These are phyloP conservation scores for Turritis glabra DNA, from an alignment of 345 rosid genomes.

Conservation along the genomic window DNA sequence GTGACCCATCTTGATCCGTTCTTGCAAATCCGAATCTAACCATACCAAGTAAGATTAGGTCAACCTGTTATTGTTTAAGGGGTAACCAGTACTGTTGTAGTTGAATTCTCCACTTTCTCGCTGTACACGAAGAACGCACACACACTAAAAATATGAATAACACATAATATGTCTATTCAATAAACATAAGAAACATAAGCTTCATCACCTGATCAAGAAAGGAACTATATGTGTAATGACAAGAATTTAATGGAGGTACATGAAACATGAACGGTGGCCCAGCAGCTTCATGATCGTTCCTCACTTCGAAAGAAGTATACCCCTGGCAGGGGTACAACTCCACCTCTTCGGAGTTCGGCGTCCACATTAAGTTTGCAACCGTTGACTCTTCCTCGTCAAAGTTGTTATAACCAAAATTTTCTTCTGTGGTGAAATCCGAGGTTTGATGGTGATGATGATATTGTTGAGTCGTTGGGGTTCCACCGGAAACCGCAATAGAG, in stretches of 20 bases:
- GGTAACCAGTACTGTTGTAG: neutral
- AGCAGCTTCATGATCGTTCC: neutral
- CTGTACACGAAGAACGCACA: neutral
- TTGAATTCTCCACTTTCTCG: neutral
- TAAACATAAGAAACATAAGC: neutral
- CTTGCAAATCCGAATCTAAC: neutral
- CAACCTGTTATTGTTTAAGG: neutral
- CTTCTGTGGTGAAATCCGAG: neutral
- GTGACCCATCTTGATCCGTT: neutral
- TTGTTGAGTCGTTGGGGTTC: constrained; percentile 15
- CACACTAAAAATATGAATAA: neutral
- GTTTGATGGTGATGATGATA: neutral
- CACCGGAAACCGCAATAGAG: neutral
- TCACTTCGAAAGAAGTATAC: neutral
- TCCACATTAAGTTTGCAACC: neutral
- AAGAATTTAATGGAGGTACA: neutral
- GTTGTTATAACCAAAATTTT: neutral
- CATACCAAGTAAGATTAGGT: neutral
- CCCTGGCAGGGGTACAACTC: neutral
- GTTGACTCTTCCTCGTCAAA: neutral
- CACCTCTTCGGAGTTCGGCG: no score
- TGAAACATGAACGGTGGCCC: neutral
- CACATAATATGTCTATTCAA: neutral
- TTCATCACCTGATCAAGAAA: constrained; percentile 18
- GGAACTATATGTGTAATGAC: neutral